These are phyloP conservation scores for Hirsutella thompsonii DNA, from an alignment of 2,329 filamentous ascomycete genomes.

Conservation along the genomic window DNA sequence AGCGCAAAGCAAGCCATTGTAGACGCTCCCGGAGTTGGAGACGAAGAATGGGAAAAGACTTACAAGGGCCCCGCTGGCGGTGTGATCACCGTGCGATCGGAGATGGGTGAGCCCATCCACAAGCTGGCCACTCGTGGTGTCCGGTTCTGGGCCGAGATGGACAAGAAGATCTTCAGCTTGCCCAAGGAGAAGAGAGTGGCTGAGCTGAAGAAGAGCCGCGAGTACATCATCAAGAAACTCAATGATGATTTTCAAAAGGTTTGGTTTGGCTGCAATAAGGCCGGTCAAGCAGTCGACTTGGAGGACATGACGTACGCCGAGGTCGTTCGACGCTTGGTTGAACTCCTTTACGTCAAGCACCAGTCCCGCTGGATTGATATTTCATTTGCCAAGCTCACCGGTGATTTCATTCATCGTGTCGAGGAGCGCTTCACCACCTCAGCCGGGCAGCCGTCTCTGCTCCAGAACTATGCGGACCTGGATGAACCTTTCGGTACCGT, in stretches of 20 bases:
- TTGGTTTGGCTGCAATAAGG: slow-evolving; percentile 83
- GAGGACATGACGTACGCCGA: slow-evolving; percentile 95
- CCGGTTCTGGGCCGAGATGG: slow-evolving; percentile 96
- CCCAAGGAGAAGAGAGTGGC: slow-evolving; percentile 88
- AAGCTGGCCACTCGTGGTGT: slow-evolving; percentile 96
- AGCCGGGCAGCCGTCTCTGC: slow-evolving; percentile 59
- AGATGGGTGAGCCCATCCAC: slow-evolving; percentile 99
- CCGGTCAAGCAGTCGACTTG: slow-evolving; percentile 69
- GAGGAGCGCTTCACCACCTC: slow-evolving; percentile 87
- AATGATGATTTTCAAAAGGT: slow-evolving; percentile 96
- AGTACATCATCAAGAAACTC: slow-evolving; percentile 88
- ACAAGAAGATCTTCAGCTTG: slow-evolving; percentile 91
- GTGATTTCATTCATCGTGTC: slow-evolving; percentile 90
- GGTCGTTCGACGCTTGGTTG: slow-evolving; percentile 75
- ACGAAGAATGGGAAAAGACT: slow-evolving; percentile 79
- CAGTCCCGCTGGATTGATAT: slow-evolving; percentile 85
- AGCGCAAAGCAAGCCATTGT: slow-evolving; percentile 84
- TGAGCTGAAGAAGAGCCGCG: slow-evolving; percentile 76
- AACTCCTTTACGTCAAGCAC: slow-evolving; percentile 84
- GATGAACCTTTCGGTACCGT: slow-evolving; percentile 68
- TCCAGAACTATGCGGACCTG: slow-evolving; percentile 85
- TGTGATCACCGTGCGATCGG: slow-evolving; percentile 90
- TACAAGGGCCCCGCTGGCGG: slow-evolving; percentile 87
- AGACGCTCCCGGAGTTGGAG: slow-evolving; percentile 70
- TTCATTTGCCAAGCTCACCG: slow-evolving; percentile 70